A percentile compares a stretch with the other conserved stretches of the same genome.
Conservation (phyloP, 2,329 filamentous ascomycete genomes). For the Neophaeococcomyces mojaviensis region DNA sequence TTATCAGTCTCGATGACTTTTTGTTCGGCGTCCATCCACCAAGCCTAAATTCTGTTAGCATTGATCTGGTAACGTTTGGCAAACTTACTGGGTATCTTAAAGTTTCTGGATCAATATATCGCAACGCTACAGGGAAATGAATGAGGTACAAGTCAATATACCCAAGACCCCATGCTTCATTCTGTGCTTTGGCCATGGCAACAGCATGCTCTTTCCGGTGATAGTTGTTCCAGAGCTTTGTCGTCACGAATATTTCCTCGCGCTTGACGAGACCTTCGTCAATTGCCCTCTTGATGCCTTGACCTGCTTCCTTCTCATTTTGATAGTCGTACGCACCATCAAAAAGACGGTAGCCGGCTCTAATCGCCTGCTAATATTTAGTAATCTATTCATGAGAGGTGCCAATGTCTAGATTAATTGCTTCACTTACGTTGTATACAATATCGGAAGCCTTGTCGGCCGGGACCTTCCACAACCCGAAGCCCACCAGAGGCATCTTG, state of each 20-base stretch:
- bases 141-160: constrained; percentile 88
- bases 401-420: no score
- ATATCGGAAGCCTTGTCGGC: constrained; percentile 65
- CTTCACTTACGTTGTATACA: constrained; percentile 73
- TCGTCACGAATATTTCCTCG: constrained; percentile 83
- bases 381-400: no score
- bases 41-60: no score
- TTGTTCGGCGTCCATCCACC: constrained; percentile 57
- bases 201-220: constrained; percentile 72
- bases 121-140: constrained; percentile 80
- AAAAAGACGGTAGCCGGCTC: constrained; percentile 53
- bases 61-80: no score
- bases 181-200: constrained; percentile 67
- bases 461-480: constrained; percentile 70
- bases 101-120: constrained; percentile 72
- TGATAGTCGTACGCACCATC: constrained; percentile 65
- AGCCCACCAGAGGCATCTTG: constrained; percentile 38
- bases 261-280: constrained; percentile 73
- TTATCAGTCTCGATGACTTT: constrained; percentile 56
- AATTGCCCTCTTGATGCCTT: constrained; percentile 72
- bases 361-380: no score
- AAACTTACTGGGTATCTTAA: constrained; percentile 82
- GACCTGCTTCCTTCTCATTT: constrained; percentile 70
- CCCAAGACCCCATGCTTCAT: constrained; percentile 74
- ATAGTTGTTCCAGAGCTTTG: constrained; percentile 90